A percentile compares a stretch with the other conserved stretches of the same genome.
Evolutionary conservation across 805 yeast genomes (phyloP).

Genomic region (Yarrowia sp.): DNA sequence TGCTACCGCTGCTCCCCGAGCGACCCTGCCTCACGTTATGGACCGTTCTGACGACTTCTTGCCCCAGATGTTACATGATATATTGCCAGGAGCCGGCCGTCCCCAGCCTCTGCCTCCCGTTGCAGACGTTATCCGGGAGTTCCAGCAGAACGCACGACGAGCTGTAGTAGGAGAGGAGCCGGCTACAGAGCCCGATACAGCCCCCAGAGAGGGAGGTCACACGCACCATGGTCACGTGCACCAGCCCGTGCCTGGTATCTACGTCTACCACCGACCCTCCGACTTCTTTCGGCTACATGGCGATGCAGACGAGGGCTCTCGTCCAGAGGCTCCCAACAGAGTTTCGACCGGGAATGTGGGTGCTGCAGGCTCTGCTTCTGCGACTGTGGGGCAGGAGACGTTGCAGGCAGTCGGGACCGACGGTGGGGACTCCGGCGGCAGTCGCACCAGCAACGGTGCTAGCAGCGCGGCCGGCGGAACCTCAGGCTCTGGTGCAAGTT

Average conservation of each 20-base stretch:
- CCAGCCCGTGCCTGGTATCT: conserved; percentile 30
- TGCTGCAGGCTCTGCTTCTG: conserved; percentile 24
- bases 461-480: background rate
- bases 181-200: background rate
- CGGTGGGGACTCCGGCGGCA: conserved; percentile 39
- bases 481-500: background rate
- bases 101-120: conserved; percentile 8
- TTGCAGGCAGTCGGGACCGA: conserved; percentile 37
- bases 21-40: background rate
- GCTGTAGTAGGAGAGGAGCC: background rate
- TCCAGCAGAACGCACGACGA: background rate
- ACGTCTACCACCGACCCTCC: conserved; percentile 28
- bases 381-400: conserved; percentile 35
- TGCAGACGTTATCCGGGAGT: conserved; percentile 4
- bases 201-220: background rate
- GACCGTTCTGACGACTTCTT: background rate
- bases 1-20: background rate
- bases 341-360: conserved; percentile 30
- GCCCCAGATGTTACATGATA: background rate
- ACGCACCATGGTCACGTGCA: conserved; percentile 2
- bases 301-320: conserved; percentile 1
- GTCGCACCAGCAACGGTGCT: conserved; percentile 16
- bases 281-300: conserved; percentile 30
- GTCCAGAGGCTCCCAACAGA: conserved; percentile 9
- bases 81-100: background rate